These are phyloP conservation scores for Pouteria glomerata DNA, from an alignment of 148 eudicot species.

Conservation along the genomic window DNA sequence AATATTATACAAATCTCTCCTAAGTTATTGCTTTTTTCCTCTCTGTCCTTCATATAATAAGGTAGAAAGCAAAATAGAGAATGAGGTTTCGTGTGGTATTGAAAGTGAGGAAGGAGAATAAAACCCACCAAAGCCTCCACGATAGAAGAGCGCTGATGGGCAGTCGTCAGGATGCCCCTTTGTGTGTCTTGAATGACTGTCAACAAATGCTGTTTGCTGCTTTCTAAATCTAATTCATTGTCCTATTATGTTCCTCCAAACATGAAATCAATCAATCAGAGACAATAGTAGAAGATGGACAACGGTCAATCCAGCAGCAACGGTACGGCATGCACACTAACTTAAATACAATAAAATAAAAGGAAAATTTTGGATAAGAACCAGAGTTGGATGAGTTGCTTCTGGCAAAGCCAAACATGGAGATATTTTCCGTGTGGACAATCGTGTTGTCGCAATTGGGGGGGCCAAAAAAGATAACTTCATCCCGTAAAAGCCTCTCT, in stretches of 20 bases:
- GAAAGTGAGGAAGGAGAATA: not conserved
- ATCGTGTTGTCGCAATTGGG: constrained; percentile 14
- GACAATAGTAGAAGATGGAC: no score
- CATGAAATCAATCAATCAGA: not conserved
- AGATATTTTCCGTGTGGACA: constrained; percentile 4
- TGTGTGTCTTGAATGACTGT: constrained; percentile 65
- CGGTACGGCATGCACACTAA: no score
- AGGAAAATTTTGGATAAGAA: constrained; percentile 5
- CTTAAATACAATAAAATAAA: constrained; percentile 1
- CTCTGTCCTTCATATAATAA: no score
- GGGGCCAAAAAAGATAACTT: constrained; percentile 2
- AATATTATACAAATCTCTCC: no score
- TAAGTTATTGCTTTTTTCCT: no score
- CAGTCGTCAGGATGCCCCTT: constrained; percentile 64
- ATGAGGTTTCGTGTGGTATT: not conserved
- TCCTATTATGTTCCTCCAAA: constrained; percentile 16
- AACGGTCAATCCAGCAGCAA: no score
- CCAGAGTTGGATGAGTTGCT: constrained; percentile 19
- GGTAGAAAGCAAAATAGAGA: no score
- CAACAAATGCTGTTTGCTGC: constrained; percentile 54
- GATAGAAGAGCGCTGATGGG: constrained; percentile 61
- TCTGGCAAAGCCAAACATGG: constrained; percentile 22
- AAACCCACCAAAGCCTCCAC: constrained; percentile 56
- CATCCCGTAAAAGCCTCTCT: constrained; percentile 4
- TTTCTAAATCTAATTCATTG: constrained; percentile 48